These are phyloP conservation scores for Gloeophyllum trabeum DNA, from an alignment of 768 basidiomycete species.

Conservation along the genomic window DNA sequence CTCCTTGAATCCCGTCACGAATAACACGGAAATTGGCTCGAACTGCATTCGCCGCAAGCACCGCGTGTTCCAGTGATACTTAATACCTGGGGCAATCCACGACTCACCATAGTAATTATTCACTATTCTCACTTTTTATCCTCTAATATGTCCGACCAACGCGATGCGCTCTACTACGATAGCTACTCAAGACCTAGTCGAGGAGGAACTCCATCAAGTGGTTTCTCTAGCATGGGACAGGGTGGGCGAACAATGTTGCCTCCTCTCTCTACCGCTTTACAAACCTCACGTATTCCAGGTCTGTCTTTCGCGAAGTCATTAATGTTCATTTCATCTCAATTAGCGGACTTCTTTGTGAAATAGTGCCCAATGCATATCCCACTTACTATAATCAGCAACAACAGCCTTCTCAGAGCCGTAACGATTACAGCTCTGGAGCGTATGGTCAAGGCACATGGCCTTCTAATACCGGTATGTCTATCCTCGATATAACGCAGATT, in stretches of 20 bases:
- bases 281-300: conserved; percentile 88
- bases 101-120: conserved; percentile 10
- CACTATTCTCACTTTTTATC: conserved; percentile 24
- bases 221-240: conserved; percentile 70
- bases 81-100: conserved; percentile 8
- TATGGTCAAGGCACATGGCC: conserved; percentile 17
- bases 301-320: conserved; percentile 52
- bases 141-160: conserved; percentile 54
- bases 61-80: conserved; percentile 4
- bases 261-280: conserved; percentile 77
- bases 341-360: conserved; percentile 28
- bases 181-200: conserved; percentile 45
- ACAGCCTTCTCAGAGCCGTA: conserved; percentile 42
- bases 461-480: conserved; percentile 14
- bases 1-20: no score
- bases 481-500: no score
- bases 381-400: conserved; percentile 55
- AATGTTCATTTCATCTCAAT: conserved; percentile 12
- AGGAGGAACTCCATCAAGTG: conserved; percentile 54
- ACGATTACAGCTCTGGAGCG: conserved; percentile 34
- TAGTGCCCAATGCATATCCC: conserved; percentile 49
- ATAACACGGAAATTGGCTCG: no score
- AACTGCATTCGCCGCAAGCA: background rate
- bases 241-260: conserved; percentile 85
- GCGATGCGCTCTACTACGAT: conserved; percentile 63